phyloP scores from a whole-genome alignment of 768 basidiomycete genomes.

The Leccinum barrowsii region DNA sequence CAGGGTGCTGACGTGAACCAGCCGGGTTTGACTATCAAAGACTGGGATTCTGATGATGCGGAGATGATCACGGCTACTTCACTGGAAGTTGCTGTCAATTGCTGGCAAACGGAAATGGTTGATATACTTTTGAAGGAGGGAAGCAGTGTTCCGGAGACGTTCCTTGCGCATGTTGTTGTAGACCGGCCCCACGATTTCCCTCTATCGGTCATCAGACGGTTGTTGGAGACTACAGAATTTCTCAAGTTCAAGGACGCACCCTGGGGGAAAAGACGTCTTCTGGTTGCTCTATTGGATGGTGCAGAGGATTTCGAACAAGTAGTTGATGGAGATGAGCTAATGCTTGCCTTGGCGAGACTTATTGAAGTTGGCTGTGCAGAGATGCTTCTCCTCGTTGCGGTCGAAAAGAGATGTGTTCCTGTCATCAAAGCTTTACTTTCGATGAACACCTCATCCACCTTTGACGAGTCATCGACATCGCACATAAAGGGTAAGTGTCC shows the following conservation, averaged over 20 bases:
- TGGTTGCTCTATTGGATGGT: neutral
- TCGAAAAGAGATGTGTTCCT: neutral
- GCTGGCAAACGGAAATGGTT: neutral
- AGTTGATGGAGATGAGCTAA: neutral
- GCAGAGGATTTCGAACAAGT: neutral
- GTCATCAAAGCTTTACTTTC: constrained; percentile 5
- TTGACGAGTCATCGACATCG: neutral
- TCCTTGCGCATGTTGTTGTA: neutral
- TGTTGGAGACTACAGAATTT: too few relatives aligned
- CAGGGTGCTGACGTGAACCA: neutral
- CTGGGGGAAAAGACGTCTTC: neutral
- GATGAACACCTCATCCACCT: neutral
- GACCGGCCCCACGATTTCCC: too few relatives aligned
- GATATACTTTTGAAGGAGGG: neutral
- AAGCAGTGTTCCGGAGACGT: neutral
- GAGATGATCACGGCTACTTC: neutral
- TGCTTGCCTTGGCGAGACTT: neutral
- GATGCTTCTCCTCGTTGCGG: neutral
- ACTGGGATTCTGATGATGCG: neutral
- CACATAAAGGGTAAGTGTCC: neutral
- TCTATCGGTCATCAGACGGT: too few relatives aligned
- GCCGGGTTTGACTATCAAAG: neutral
- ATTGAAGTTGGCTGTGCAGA: neutral
- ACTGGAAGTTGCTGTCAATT: neutral
- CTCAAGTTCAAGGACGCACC: too few relatives aligned